phyloP scores from a whole-genome alignment of 305 asterid genomes.

The Salvia sclarea region DNA sequence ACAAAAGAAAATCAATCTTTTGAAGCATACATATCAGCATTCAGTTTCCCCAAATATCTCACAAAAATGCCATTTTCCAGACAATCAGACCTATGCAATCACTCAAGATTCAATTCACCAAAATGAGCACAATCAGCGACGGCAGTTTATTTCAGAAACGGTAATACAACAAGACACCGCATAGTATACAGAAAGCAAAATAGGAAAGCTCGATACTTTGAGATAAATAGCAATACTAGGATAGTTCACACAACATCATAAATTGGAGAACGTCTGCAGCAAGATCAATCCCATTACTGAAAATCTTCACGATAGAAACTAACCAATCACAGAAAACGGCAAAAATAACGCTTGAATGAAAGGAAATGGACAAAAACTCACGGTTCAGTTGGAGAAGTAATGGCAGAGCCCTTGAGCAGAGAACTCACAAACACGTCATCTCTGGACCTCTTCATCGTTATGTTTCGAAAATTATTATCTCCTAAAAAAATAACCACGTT shows the following conservation, averaged over 20 bases:
- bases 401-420: conserved; percentile 47
- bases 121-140: not conserved
- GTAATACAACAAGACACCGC: not conserved
- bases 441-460: conserved; percentile 64
- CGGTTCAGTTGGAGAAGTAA: conserved; percentile 60
- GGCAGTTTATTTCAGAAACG: not conserved
- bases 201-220: conserved; percentile 26
- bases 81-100: not conserved
- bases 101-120: conserved; percentile 2
- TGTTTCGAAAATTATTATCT: conserved; percentile 1
- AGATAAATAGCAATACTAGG: conserved; percentile 5
- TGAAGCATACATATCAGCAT: conserved; percentile 11
- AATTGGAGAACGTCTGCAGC: not conserved
- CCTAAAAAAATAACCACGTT: conserved; percentile 29
- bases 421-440: conserved; percentile 55
- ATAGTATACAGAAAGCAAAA: conserved; percentile 7
- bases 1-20: not conserved
- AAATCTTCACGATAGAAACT: not conserved
- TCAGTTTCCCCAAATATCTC: not conserved
- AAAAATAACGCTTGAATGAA: not conserved
- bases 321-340: conserved; percentile 5
- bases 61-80: not conserved
- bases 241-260: not conserved
- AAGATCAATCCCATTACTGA: conserved; percentile 24
- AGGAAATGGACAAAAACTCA: conserved; percentile 37